Evolutionary conservation across 305 asterid species (phyloP).

Genomic region (Rubia tinctorum): DNA sequence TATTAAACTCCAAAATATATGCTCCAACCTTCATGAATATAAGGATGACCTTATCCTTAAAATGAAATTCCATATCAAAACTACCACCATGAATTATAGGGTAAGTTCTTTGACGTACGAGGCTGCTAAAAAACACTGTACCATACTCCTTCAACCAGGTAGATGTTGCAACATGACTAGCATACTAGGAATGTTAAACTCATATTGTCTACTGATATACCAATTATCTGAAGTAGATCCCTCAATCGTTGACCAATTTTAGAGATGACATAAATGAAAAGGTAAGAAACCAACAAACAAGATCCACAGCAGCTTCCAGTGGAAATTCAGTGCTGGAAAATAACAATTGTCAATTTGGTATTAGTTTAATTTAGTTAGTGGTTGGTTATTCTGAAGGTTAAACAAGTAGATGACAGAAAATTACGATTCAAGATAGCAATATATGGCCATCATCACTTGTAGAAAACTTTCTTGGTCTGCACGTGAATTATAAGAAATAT

Average conservation of each 20-base stretch:
- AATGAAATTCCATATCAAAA: background rate
- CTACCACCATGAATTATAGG: background rate
- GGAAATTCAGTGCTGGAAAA: background rate
- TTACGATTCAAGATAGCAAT: background rate
- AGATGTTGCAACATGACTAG: background rate
- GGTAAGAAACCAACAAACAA: slow-evolving; percentile 2
- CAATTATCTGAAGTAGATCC: background rate
- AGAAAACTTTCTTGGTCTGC: background rate
- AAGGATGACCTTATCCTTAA: background rate
- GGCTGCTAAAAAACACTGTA: background rate
- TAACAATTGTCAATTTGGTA: background rate
- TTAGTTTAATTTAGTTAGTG: background rate
- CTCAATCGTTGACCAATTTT: background rate
- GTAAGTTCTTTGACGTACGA: background rate
- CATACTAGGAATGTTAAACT: background rate
- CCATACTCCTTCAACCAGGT: background rate
- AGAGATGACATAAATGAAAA: background rate
- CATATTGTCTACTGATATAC: background rate
- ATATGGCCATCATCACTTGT: background rate
- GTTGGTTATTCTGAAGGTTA: background rate
- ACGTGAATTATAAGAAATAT: background rate
- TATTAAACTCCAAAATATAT: background rate
- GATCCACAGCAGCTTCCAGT: background rate
- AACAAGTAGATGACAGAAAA: background rate
- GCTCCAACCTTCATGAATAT: background rate